phyloP scores from a whole-genome alignment of 1,139 yeast species.

The Pichiaceae sp. region DNA sequence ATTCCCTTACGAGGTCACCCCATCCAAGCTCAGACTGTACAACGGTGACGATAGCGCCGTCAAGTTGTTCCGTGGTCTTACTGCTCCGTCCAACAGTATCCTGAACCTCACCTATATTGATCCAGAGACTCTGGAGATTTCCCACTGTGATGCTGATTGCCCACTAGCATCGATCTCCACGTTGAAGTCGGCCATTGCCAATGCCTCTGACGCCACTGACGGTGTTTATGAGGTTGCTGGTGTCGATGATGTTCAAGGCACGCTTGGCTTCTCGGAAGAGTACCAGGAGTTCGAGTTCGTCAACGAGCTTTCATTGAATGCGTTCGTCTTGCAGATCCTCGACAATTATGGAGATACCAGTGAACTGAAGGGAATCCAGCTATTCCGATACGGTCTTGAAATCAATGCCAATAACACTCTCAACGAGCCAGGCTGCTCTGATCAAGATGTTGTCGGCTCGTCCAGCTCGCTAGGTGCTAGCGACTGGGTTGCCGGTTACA shows the following conservation, averaged over 20 bases:
- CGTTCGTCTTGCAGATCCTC: slow-evolving; percentile 56
- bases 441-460: slow-evolving; percentile 10
- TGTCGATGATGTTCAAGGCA: slow-evolving; percentile 9
- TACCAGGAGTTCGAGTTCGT: slow-evolving; percentile 81
- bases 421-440: slow-evolving; percentile 55
- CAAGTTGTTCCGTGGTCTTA: slow-evolving; percentile 59
- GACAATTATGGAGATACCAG: slow-evolving; percentile 66
- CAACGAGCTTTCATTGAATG: slow-evolving; percentile 54
- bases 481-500: slow-evolving; percentile 25
- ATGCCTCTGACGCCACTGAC: slow-evolving; percentile 9
- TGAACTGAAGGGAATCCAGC: slow-evolving; percentile 63
- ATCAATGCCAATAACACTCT: slow-evolving; percentile 68
- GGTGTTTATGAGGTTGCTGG: slow-evolving; percentile 6
- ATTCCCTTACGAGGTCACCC: slow-evolving; percentile 50
- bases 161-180: slow-evolving; percentile 41
- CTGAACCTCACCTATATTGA: slow-evolving; percentile 86
- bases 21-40: slow-evolving; percentile 69
- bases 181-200: slow-evolving; percentile 18
- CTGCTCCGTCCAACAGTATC: slow-evolving; percentile 79
- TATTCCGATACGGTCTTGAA: slow-evolving; percentile 57
- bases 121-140: slow-evolving; percentile 48
- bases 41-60: slow-evolving; percentile 54
- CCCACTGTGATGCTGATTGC: slow-evolving; percentile 82
- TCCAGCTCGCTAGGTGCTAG: slow-evolving; percentile 14
- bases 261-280: slow-evolving; percentile 37